Evolutionary conservation across 2,329 filamentous ascomycete genomes (phyloP).

Genomic region (Hortaea werneckii): DNA sequence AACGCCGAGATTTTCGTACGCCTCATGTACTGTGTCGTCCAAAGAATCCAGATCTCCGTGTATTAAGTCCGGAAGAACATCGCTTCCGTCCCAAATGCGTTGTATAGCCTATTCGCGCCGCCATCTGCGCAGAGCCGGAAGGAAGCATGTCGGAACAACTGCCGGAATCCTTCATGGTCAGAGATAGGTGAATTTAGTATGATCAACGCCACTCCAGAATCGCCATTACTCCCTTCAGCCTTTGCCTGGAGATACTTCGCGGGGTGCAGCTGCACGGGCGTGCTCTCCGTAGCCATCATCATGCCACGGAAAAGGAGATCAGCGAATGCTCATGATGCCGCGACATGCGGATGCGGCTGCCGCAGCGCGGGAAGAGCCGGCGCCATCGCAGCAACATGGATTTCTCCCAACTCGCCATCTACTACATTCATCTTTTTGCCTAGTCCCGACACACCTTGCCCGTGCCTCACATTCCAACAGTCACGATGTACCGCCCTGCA

Average conservation of each 20-base stretch:
- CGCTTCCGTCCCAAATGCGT: constrained; percentile 16
- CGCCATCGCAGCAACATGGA: background rate
- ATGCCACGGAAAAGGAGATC: too few relatives aligned
- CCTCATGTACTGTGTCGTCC: constrained; percentile 47
- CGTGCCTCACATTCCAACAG: background rate
- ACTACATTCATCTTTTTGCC: background rate
- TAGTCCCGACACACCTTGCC: too few relatives aligned
- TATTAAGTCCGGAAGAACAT: constrained; percentile 47
- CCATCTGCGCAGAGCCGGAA: constrained; percentile 79
- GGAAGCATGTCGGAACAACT: constrained; percentile 43
- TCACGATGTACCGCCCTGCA: constrained; percentile 43
- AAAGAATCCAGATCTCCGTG: constrained; percentile 90
- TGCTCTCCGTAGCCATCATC: background rate
- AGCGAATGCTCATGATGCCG: background rate
- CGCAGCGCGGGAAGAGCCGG: background rate
- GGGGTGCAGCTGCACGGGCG: constrained; percentile 9
- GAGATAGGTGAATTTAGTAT: constrained; percentile 53
- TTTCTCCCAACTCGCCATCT: background rate
- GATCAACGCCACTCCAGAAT: constrained; percentile 35
- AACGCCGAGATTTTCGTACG: constrained; percentile 54
- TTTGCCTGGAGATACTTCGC: constrained; percentile 13
- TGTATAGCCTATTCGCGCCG: constrained; percentile 67
- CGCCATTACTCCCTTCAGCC: background rate
- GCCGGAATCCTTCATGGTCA: constrained; percentile 39
- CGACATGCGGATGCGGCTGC: background rate